Percentiles rank a stretch among this genome's conserved stretches.
phyloP scores from a whole-genome alignment of 2,329 filamentous ascomycete species.

The Graphiopsis chlorocephala region DNA sequence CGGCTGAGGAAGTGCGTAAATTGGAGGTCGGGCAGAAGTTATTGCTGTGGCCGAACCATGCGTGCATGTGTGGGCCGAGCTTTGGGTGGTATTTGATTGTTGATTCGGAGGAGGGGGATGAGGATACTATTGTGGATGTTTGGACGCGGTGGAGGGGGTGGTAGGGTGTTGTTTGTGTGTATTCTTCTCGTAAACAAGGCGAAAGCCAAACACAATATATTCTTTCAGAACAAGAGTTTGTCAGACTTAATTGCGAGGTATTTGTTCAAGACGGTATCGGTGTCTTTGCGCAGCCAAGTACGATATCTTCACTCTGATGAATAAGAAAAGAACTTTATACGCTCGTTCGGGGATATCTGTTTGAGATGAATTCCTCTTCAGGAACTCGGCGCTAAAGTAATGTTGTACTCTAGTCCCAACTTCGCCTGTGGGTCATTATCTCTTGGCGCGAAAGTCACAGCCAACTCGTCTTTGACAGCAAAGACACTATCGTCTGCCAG shows the following conservation, averaged over 20 bases:
- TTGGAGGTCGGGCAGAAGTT: constrained; percentile 65
- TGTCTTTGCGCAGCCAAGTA: background rate
- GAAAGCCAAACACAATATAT: background rate
- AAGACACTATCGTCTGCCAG: constrained; percentile 59
- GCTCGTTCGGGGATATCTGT: background rate
- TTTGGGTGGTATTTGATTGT: constrained; percentile 74
- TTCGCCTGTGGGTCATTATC: constrained; percentile 45
- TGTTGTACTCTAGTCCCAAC: constrained; percentile 22
- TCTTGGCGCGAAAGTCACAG: constrained; percentile 56
- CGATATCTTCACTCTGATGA: background rate
- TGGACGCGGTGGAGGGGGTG: constrained; percentile 71
- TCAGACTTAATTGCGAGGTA: background rate
- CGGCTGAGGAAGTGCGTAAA: constrained; percentile 40
- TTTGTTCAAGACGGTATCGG: background rate
- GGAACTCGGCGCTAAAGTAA: constrained; percentile 17
- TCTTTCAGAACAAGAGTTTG: background rate
- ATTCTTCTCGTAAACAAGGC: background rate
- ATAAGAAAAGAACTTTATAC: background rate
- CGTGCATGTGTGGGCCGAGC: constrained; percentile 70
- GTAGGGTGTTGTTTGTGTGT: constrained; percentile 44
- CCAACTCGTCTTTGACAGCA: constrained; percentile 57
- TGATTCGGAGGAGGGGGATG: constrained; percentile 58
- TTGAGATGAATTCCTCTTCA: background rate
- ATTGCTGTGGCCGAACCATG: constrained; percentile 75
- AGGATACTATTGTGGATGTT: constrained; percentile 66